Percentiles rank a stretch among this genome's conserved stretches.
phyloP scores from a whole-genome alignment of 2,329 filamentous ascomycete species.

The Fusarium dimerum region DNA sequence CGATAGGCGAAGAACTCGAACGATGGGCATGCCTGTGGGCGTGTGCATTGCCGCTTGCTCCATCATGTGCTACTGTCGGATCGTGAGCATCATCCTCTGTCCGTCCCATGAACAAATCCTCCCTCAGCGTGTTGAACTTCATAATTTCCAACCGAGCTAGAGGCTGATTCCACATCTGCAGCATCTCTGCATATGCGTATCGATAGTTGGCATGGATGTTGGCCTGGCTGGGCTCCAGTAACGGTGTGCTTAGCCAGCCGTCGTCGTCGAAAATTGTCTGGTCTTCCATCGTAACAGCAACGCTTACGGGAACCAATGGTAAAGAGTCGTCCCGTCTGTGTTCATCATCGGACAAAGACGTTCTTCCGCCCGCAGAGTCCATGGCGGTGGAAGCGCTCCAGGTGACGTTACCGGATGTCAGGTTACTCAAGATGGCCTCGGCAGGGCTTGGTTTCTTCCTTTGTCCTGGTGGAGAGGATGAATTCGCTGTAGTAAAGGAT shows the following conservation, averaged over 20 bases:
- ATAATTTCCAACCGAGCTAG: slow-evolving; percentile 65
- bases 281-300: slow-evolving; percentile 58
- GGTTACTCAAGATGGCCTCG: slow-evolving; percentile 58
- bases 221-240: slow-evolving; percentile 54
- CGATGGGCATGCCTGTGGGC: slow-evolving; percentile 37
- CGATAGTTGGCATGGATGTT: slow-evolving; percentile 61
- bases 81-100: slow-evolving; percentile 37
- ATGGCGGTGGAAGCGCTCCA: slow-evolving; percentile 50
- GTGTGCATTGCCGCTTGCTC: slow-evolving; percentile 34
- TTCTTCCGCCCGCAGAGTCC: slow-evolving; percentile 50
- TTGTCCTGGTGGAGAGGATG: slow-evolving; percentile 47
- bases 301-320: slow-evolving; percentile 51
- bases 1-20: slow-evolving; percentile 50
- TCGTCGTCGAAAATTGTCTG: slow-evolving; percentile 69
- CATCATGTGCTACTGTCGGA: slow-evolving; percentile 41
- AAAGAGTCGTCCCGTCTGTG: slow-evolving; percentile 46
- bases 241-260: slow-evolving; percentile 60
- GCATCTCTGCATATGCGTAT: slow-evolving; percentile 66
- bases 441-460: slow-evolving; percentile 62
- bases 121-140: slow-evolving; percentile 66
- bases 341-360: slow-evolving; percentile 58
- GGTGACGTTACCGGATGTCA: slow-evolving; percentile 53
- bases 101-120: slow-evolving; percentile 37
- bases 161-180: slow-evolving; percentile 66
- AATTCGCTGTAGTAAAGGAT: slow-evolving; percentile 39